These are phyloP conservation scores for Daucus carota DNA, from an alignment of 129 eudicot genomes.

Conservation along the genomic window DNA sequence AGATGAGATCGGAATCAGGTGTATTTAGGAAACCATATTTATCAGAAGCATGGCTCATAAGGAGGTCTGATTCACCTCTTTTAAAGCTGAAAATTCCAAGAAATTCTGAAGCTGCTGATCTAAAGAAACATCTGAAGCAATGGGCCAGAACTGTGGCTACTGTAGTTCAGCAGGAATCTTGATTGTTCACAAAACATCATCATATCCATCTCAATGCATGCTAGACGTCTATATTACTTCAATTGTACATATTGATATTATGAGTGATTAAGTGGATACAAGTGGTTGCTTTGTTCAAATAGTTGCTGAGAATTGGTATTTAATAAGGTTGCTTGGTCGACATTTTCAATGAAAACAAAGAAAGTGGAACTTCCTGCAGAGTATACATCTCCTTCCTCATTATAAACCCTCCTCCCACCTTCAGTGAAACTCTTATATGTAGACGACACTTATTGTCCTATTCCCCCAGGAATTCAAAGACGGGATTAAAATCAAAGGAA, in stretches of 20 bases:
- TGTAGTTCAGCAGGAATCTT: constrained; percentile 26
- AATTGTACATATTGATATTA: neutral
- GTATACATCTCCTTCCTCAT: neutral
- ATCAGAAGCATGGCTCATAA: constrained; percentile 50
- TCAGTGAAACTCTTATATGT: neutral
- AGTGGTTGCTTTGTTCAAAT: neutral
- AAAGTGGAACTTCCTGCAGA: neutral
- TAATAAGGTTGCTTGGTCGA: neutral
- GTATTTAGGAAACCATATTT: constrained; percentile 31
- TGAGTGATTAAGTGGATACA: neutral
- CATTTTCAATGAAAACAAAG: neutral
- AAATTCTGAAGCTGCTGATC: constrained; percentile 24
- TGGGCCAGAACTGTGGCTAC: constrained; percentile 48
- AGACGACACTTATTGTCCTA: neutral
- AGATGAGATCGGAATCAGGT: neutral
- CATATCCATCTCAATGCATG: neutral
- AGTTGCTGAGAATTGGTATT: neutral
- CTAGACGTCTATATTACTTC: neutral
- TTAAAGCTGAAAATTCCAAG: constrained; percentile 25
- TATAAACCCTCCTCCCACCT: neutral
- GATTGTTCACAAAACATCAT: neutral
- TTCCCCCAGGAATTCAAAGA: neutral
- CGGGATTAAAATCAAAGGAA: too few relatives aligned
- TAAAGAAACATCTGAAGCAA: constrained; percentile 37
- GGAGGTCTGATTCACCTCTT: constrained; percentile 34